Evolutionary conservation across 306 rosid genomes (phyloP), one percentile per base, ranked within the genome.

Genomic region (Vachellia collinsii): DNA sequence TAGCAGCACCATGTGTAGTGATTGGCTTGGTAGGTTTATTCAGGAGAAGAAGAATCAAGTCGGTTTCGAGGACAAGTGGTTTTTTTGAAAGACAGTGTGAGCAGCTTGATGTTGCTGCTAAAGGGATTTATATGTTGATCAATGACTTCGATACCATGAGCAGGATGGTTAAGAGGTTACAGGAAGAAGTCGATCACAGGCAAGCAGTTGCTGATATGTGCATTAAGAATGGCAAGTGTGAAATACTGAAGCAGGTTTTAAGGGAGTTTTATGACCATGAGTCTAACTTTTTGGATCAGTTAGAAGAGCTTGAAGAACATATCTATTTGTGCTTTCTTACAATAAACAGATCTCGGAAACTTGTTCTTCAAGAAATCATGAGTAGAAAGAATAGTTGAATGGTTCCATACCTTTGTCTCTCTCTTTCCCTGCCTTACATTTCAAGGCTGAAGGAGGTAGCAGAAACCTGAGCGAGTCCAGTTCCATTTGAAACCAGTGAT

Each of bases 121-220:
- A 80, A 77, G 98, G 93, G 85, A 47, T 91, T 54, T 95, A 86
- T 58, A 85, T 91, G 62, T 47, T 92, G 71, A 83, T 91, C 22
- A 95, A 90, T 79, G 97, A 93, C 37, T 88, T 95, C 72, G 93
- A 91, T 20, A 93, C 99, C 0, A 88, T 90, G 90, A 89, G 94
- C 78, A 80, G 90, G 79, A 87, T 91, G 98, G 94, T 90, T 41
- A 88, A 63, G 80, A 84, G 98, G 62, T 70, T 95, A 19, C 76
- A 88, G 0, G 91, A 88, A 9, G 97, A 95, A 77, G 91, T 95
- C 17, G 94, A 90, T 70, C 99, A 95, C 64, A 25, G 87, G 22
- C 88, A 84, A 67, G 80, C 22, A 9, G 79, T 91, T 1, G 91
- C 90, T 3, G 84, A 58, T 7, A 83, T 93, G 79, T 91, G 93